These are phyloP conservation scores for Cercospora sp. DNA, from an alignment of 2,329 filamentous ascomycete species.

Conservation along the genomic window DNA sequence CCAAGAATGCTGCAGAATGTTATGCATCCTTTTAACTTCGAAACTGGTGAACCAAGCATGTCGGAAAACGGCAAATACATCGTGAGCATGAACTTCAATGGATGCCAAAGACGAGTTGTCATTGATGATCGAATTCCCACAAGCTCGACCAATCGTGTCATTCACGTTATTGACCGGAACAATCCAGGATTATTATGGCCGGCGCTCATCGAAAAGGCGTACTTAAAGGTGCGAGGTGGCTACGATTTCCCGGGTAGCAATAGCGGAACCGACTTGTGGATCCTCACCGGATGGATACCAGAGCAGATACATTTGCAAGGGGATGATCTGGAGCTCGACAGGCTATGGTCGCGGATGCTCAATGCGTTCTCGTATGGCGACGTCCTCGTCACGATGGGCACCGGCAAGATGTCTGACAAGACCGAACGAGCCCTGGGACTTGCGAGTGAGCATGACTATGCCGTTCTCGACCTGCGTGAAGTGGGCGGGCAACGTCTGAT, in stretches of 20 bases:
- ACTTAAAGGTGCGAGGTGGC: conserved; percentile 89
- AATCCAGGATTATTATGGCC: conserved; percentile 87
- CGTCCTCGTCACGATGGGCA: conserved; percentile 86
- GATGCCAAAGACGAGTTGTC: conserved; percentile 79
- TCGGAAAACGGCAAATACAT: conserved; percentile 87
- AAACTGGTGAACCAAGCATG: conserved; percentile 57
- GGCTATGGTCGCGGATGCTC: conserved; percentile 75
- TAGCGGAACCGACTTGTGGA: conserved; percentile 90
- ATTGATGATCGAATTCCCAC: conserved; percentile 86
- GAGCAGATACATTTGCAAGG: conserved; percentile 91
- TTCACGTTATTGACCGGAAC: conserved; percentile 84
- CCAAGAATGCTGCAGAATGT: conserved; percentile 70
- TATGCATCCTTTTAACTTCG: conserved; percentile 72
- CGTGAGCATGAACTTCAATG: conserved; percentile 92
- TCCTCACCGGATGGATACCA: conserved; percentile 92
- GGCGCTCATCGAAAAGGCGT: conserved; percentile 90
- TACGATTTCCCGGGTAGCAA: conserved; percentile 99
- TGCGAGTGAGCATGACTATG: conserved; percentile 90
- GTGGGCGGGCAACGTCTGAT: conserved; percentile 64
- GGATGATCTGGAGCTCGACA: conserved; percentile 73
- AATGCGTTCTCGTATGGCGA: conserved; percentile 74
- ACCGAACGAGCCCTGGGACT: conserved; percentile 81
- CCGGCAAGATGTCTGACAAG: conserved; percentile 72
- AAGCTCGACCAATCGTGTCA: conserved; percentile 70
- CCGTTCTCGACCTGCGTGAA: conserved; percentile 76